phyloP scores from a whole-genome alignment of 2,329 filamentous ascomycete genomes.

The Coniochaeta ligniaria region DNA sequence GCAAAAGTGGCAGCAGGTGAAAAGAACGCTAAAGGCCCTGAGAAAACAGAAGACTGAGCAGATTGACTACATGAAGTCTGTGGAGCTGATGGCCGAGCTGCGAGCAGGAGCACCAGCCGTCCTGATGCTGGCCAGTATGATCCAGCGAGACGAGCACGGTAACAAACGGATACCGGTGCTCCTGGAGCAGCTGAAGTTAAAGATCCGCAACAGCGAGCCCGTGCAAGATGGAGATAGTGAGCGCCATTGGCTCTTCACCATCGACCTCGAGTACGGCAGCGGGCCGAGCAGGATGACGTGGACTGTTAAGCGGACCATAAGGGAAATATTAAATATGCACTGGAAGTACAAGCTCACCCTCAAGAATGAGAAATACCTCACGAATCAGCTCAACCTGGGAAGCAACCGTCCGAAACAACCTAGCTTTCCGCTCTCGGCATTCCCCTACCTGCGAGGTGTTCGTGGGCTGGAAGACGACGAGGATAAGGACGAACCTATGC shows the following conservation, averaged over 20 bases:
- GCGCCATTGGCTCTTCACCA: constrained; percentile 79
- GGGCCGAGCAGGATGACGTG: constrained; percentile 95
- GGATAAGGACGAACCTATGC: constrained; percentile 61
- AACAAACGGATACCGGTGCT: constrained; percentile 93
- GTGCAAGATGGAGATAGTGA: constrained; percentile 56
- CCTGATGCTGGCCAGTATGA: constrained; percentile 93
- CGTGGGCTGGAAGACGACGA: constrained; percentile 73
- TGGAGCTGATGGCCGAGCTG: constrained; percentile 91
- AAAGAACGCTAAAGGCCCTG: constrained; percentile 75
- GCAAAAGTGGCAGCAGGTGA: constrained; percentile 88
- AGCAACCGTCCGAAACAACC: constrained; percentile 67
- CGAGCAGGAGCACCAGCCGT: constrained; percentile 89
- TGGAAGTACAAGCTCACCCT: constrained; percentile 86
- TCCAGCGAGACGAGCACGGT: constrained; percentile 92
- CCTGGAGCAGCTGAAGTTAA: constrained; percentile 87
- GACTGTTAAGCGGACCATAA: constrained; percentile 79
- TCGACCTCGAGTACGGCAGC: constrained; percentile 93
- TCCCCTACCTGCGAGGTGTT: constrained; percentile 80
- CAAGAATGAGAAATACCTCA: constrained; percentile 75
- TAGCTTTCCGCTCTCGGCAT: constrained; percentile 80
- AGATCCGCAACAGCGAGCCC: constrained; percentile 70
- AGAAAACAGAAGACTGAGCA: constrained; percentile 79
- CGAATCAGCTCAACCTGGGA: constrained; percentile 58
- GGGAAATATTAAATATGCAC: constrained; percentile 89
- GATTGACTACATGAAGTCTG: constrained; percentile 90